phyloP scores from a whole-genome alignment of 2,329 filamentous ascomycete species.

The Neurospora sp. region DNA sequence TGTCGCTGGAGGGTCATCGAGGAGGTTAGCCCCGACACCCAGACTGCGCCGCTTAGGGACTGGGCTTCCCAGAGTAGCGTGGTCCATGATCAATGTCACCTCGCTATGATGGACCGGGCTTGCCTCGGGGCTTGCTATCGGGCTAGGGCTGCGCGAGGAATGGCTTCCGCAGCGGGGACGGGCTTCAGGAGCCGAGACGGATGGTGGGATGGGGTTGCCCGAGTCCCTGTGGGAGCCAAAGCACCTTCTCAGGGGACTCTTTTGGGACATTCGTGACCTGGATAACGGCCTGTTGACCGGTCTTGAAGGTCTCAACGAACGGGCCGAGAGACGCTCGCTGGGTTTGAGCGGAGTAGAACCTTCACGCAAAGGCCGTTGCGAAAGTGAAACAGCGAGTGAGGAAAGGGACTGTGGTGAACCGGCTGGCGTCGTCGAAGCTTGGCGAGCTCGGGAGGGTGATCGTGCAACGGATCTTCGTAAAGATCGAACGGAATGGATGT shows the following conservation, averaged over 20 bases:
- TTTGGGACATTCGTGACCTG: slow-evolving; percentile 61
- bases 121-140: background rate
- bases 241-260: slow-evolving; percentile 71
- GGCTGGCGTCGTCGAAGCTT: slow-evolving; percentile 28
- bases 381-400: slow-evolving; percentile 23
- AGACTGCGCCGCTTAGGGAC: slow-evolving; percentile 82
- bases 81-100: slow-evolving; percentile 42
- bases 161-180: slow-evolving; percentile 10
- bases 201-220: slow-evolving; percentile 53
- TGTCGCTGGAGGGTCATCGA: slow-evolving; percentile 47
- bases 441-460: slow-evolving; percentile 82
- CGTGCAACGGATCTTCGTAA: slow-evolving; percentile 80
- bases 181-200: slow-evolving; percentile 31
- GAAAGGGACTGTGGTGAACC: slow-evolving; percentile 7
- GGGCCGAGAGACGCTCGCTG: slow-evolving; percentile 55
- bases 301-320: slow-evolving; percentile 47
- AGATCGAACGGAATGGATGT: slow-evolving; percentile 70
- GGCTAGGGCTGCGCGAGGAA: background rate
- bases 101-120: background rate
- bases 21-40: slow-evolving; percentile 60
- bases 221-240: slow-evolving; percentile 61
- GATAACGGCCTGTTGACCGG: slow-evolving; percentile 46
- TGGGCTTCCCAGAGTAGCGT: slow-evolving; percentile 68
- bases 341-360: slow-evolving; percentile 56
- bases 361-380: slow-evolving; percentile 29